phyloP scores from a whole-genome alignment of 2,329 filamentous ascomycete species.

The Lasiodiplodia citricola region DNA sequence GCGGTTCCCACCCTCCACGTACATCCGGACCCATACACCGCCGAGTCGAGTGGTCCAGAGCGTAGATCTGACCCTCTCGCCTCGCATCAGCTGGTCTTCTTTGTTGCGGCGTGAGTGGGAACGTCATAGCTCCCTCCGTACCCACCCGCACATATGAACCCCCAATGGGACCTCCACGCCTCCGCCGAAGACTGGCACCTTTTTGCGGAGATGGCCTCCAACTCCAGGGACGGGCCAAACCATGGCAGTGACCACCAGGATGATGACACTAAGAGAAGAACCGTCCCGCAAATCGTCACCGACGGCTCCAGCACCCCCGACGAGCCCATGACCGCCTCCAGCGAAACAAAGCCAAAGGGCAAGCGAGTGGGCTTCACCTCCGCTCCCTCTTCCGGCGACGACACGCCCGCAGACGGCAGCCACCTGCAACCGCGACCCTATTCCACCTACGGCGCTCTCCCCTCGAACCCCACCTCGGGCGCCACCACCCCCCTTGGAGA shows the following conservation, averaged over 20 bases:
- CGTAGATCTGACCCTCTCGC: constrained; percentile 24
- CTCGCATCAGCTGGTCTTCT: constrained; percentile 13
- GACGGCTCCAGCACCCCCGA: constrained; percentile 17
- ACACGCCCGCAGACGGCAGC: constrained; percentile 2
- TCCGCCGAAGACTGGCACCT: constrained; percentile 24
- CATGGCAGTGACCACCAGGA: background rate
- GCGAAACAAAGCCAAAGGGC: constrained; percentile 4
- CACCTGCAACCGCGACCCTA: constrained; percentile 8
- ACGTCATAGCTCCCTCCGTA: constrained; percentile 27
- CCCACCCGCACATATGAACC: constrained; percentile 27
- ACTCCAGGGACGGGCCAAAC: constrained; percentile 21
- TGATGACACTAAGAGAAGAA: background rate
- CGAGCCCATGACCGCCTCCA: constrained; percentile 6
- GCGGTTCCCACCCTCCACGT: constrained; percentile 24
- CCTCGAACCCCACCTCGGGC: constrained; percentile 24
- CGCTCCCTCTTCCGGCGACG: constrained; percentile 15
- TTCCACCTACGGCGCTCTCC: constrained; percentile 11
- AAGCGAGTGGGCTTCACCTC: constrained; percentile 27
- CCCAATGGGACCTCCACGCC: constrained; percentile 25
- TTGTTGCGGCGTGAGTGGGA: constrained; percentile 5
- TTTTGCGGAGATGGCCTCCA: constrained; percentile 25
- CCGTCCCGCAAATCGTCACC: constrained; percentile 17
- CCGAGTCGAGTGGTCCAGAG: constrained; percentile 19
- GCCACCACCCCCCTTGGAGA: constrained; percentile 16
- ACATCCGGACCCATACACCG: constrained; percentile 21